A percentile compares a stretch with the other conserved stretches of the same genome.
phyloP scores from a whole-genome alignment of 805 yeast genomes.

The Pichia californica region DNA sequence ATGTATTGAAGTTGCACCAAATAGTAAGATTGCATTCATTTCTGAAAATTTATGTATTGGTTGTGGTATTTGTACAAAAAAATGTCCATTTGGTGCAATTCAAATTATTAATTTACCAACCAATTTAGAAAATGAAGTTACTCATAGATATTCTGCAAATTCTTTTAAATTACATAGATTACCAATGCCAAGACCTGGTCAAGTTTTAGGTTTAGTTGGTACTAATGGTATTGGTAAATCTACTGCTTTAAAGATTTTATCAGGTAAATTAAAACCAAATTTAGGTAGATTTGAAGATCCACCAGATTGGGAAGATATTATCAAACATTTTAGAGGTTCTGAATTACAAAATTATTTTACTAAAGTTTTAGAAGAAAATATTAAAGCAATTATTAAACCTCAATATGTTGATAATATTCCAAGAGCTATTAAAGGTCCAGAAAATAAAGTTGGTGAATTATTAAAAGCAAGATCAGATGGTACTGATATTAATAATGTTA shows the following conservation, averaged over 20 bases:
- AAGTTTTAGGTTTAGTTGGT: conserved; percentile 95
- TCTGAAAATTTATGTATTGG: conserved; percentile 95
- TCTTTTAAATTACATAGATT: conserved; percentile 94
- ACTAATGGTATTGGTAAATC: conserved; percentile 99
- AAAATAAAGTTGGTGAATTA: conserved; percentile 79
- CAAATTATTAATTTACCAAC: conserved; percentile 95
- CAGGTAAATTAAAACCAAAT: conserved; percentile 97
- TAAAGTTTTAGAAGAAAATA: conserved; percentile 85
- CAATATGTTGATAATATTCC: conserved; percentile 98
- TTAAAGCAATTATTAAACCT: conserved; percentile 96
- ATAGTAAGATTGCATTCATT: conserved; percentile 86
- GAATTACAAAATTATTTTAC: conserved; percentile 96
- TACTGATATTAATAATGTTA: conserved; percentile 44
- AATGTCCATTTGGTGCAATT: conserved; percentile 97
- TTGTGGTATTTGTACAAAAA: conserved; percentile 99
- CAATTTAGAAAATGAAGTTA: conserved; percentile 83
- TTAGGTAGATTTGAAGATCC: conserved; percentile 92
- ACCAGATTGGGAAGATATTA: conserved; percentile 94
- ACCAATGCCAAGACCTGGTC: conserved; percentile 99
- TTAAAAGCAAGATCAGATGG: conserved; percentile 74
- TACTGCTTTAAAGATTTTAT: conserved; percentile 91
- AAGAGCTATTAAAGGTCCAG: conserved; percentile 88
- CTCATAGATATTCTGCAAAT: conserved; percentile 97
- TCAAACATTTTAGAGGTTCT: conserved; percentile 89
- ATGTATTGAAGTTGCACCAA: conserved; percentile 93